Evolutionary conservation across 2,329 filamentous ascomycete species (phyloP), one percentile per base, ranked within the genome.

Genomic region (Paraconiothyrium sp.): DNA sequence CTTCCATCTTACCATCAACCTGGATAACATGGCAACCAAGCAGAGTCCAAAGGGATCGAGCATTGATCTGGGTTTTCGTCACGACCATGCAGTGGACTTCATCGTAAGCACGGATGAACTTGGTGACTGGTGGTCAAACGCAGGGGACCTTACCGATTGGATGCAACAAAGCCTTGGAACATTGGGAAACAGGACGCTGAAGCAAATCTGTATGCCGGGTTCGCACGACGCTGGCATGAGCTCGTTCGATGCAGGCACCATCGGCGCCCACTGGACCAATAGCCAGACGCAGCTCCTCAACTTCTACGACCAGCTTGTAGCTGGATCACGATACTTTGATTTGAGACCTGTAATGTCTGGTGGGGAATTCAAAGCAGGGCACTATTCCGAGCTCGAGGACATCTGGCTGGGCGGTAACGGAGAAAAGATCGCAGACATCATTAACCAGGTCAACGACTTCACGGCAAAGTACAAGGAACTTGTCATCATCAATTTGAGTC

Each of bases 171-270:
- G 74, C 51, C 67, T 81, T 48, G 71, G 69, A 2, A 75, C 73
- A 4, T 64, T 81, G 5, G 76, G 75, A 3, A 76, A 77, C 49
- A 78, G 83, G 11, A 78, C 77, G 1, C 68, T 85, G 0, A 79
- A 80, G 55, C 78, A 84, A 34, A 75, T 85, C 20, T 76, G 80
- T 52, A 80, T 85, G 76, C 83, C 83, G 0, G 83, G 83, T 9
- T 79, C 81, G 3, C 83, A 85, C 61, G 82, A 85, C 60, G 76
- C 82, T 0, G 83, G 82, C n/a, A 85, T 85, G 82, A 79, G 76
- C 27, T 74, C 63, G 1, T 82, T 82, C 62, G 79, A 71, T 14
- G 67, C 70, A 1, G 73, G 76, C 14, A 81, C 82, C 4, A 72
- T 76, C 39, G 72, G 80, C 11, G 81, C 79, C 3, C 71, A 71